phyloP scores from a whole-genome alignment of 1,139 yeast genomes.

The Pneumocystis carinii region DNA sequence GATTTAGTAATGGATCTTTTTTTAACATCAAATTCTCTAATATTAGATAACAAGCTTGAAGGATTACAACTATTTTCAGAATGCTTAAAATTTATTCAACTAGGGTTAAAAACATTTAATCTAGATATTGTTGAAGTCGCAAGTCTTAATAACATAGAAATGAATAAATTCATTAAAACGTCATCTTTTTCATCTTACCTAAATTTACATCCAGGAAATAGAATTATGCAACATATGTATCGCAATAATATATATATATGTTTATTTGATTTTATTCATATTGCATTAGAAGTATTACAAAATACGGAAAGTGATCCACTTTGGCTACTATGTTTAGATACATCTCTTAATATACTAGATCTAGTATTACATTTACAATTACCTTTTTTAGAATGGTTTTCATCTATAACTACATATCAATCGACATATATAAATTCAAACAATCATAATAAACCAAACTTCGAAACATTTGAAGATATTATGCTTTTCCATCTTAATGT shows the following conservation, averaged over 20 bases:
- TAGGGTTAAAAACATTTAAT: not conserved
- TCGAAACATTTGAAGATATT: not conserved
- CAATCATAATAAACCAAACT: not conserved
- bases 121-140: not conserved
- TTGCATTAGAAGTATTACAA: not conserved
- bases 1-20: conserved; percentile 25
- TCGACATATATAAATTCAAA: not conserved
- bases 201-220: not conserved
- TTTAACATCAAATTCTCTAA: not conserved
- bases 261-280: not conserved
- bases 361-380: not conserved
- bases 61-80: not conserved
- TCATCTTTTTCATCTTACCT: not conserved
- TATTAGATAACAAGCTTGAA: not conserved
- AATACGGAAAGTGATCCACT: not conserved
- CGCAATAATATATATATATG: not conserved
- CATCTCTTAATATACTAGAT: not conserved
- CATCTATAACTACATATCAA: not conserved
- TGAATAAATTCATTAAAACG: not conserved
- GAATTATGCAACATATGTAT: not conserved
- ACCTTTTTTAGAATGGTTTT: not conserved
- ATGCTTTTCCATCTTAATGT: not conserved
- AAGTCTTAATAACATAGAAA: not conserved
- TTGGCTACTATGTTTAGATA: not conserved
- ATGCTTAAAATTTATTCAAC: not conserved